Evolutionary conservation across 371 early-diverging fungal species (phyloP), one percentile per base, ranked within the genome.

Genomic region (Ecytonucleospora hepatopenaei): DNA sequence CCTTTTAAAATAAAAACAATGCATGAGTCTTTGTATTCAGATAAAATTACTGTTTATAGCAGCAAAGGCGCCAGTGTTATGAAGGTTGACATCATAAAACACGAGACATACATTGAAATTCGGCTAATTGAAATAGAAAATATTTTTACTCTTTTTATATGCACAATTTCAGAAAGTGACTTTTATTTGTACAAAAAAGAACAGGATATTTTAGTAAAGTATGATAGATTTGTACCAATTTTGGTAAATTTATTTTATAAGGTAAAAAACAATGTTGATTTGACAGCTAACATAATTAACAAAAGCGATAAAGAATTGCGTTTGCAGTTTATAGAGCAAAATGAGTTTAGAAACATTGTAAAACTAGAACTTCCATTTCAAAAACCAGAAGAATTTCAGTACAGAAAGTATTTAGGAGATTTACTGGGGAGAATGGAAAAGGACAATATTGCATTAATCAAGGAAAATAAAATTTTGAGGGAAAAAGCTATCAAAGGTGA

Each of bases 171-270:
- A 15, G 23, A 35, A 21, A 34, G 60, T 60, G 78, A 78, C 51
- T 80, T 77, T 60, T 77, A 73, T 63, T 56, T 72, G 1, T 48
- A 76, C 30, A 80, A 80, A 65, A 69, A 73, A n/a, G 75, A 73
- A 34, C 81, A 80, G 65, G 75, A 74, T 48, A 76, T 80, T 48
- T 60, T 76, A 21, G 78, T 80, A 28, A 77, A 78, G 54, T 80
- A 65, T 59, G 68, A 69, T 2, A 61, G 34, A 58, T 80, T 80
- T 62, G 54, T 73, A 21, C 51, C 30, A 46, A 72, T 60, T 24
- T 32, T 78, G 24, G 60, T 71, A 2, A 75, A 76, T 46, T 51
- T 80, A 54, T 71, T 80, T 28, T 66, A 75, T 55, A 48, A 35
- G n/a, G 33, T 80, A 56, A 74, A 33, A 34, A n/a, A n/a, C 40